A percentile compares a stretch with the other conserved stretches of the same genome.
Conservation (phyloP, 345 rosid genomes). For the Populus ilicifolia region DNA sequence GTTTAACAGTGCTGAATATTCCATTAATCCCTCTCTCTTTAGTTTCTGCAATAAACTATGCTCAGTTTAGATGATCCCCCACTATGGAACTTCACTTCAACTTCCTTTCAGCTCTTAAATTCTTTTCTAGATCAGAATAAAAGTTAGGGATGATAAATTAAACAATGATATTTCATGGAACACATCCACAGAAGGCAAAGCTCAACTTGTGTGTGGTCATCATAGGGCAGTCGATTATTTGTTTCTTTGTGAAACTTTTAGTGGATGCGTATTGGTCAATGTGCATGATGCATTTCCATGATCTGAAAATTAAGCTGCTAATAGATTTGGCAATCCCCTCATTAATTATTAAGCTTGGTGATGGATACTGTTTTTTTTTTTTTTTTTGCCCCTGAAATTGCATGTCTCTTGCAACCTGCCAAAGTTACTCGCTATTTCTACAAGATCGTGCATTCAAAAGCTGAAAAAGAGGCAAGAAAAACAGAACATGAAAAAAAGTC, state of each 20-base stretch:
- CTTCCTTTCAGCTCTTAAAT: slow-evolving; percentile 11
- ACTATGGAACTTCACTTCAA: slow-evolving; percentile 20
- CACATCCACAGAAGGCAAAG: neutral
- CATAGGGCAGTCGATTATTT: neutral
- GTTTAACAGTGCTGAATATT: slow-evolving; percentile 20
- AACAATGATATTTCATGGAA: slow-evolving; percentile 5
- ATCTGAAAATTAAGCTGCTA: neutral
- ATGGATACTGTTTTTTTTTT: neutral
- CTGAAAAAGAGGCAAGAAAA: neutral
- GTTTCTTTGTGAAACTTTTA: neutral
- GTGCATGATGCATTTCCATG: neutral
- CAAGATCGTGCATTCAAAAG: neutral
- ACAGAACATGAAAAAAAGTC: neutral
- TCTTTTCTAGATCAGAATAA: slow-evolving; percentile 8
- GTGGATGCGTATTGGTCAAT: neutral
- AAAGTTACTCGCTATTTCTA: neutral
- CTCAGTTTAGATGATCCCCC: slow-evolving; percentile 41
- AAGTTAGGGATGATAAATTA: slow-evolving; percentile 2
- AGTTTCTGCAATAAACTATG: slow-evolving; percentile 3
- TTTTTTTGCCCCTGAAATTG: neutral
- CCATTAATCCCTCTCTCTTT: neutral
- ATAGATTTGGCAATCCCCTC: neutral
- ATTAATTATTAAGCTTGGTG: neutral
- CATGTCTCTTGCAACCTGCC: neutral
- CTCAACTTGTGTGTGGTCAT: neutral